Conservation (phyloP, 1,284 basidiomycete genomes). For the Irpex lacteus region DNA sequence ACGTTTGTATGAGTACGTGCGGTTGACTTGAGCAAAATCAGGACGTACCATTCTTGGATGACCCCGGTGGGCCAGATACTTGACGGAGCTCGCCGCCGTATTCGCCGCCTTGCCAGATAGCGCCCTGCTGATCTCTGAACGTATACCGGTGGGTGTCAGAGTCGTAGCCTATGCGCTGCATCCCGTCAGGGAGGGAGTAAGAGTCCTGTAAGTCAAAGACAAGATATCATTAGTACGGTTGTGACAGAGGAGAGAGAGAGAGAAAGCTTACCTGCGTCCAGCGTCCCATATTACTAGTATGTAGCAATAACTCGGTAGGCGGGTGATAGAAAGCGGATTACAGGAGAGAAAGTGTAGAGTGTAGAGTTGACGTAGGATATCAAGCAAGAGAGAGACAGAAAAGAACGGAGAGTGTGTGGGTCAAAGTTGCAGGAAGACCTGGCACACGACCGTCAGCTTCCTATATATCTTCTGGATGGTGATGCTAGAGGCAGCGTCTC, state of each 20-base stretch:
- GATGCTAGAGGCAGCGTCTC: too few relatives aligned
- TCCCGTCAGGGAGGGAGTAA: constrained; percentile 48
- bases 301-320: too few relatives aligned
- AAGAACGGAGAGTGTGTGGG: too few relatives aligned
- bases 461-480: too few relatives aligned
- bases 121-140: constrained; percentile 45
- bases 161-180: constrained; percentile 51
- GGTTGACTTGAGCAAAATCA: too few relatives aligned
- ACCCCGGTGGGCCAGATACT: constrained; percentile 1
- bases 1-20: neutral
- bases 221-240: neutral
- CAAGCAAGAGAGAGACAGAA: too few relatives aligned
- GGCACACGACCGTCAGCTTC: too few relatives aligned
- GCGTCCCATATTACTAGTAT: constrained; percentile 7
- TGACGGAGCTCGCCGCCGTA: constrained; percentile 34
- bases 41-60: neutral
- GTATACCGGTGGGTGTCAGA: constrained; percentile 48
- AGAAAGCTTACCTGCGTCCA: constrained; percentile 8
- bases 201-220: constrained; percentile 38
- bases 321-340: too few relatives aligned
- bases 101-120: constrained; percentile 37
- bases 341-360: too few relatives aligned
- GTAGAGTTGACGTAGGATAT: too few relatives aligned
- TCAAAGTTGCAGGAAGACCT: too few relatives aligned
- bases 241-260: neutral